These are phyloP conservation scores for Amylostereum areolatum DNA, from an alignment of 1,284 basidiomycete species.

Conservation along the genomic window DNA sequence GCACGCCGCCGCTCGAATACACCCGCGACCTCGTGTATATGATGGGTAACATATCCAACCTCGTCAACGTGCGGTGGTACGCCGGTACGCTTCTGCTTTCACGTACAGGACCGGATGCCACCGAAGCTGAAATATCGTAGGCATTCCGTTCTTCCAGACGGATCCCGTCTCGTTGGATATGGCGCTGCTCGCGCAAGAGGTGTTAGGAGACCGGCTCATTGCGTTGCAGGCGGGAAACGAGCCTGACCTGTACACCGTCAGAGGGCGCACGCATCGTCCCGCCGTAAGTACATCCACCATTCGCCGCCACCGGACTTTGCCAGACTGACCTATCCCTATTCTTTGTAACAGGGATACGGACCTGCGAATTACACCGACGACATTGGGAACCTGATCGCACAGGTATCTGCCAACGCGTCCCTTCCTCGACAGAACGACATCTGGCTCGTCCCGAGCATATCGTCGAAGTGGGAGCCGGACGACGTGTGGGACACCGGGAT, in stretches of 20 bases:
- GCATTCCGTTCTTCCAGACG: slow-evolving; percentile 43
- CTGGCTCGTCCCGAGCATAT: slow-evolving; percentile 52
- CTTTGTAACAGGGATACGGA: slow-evolving; percentile 24
- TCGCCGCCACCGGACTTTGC: slow-evolving; percentile 8
- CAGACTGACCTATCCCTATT: neutral
- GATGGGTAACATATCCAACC: slow-evolving; percentile 48
- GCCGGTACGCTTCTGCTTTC: slow-evolving; percentile 31
- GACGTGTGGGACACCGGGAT: slow-evolving; percentile 56
- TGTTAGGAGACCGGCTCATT: slow-evolving; percentile 35
- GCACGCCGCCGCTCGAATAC: slow-evolving; percentile 54
- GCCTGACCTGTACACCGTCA: slow-evolving; percentile 43
- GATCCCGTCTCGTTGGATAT: slow-evolving; percentile 38
- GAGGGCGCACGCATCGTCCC: slow-evolving; percentile 13
- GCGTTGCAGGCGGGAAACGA: slow-evolving; percentile 51
- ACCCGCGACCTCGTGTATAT: slow-evolving; percentile 53
- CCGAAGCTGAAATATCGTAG: slow-evolving; percentile 9
- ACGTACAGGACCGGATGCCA: neutral
- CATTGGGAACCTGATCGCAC: slow-evolving; percentile 31
- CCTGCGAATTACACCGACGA: slow-evolving; percentile 45
- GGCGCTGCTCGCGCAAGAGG: slow-evolving; percentile 36
- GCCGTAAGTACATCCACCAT: slow-evolving; percentile 15
- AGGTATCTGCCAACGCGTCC: slow-evolving; percentile 34
- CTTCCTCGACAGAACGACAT: slow-evolving; percentile 42
- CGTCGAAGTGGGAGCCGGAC: slow-evolving; percentile 40
- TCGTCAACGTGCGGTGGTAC: slow-evolving; percentile 55